phyloP scores from a whole-genome alignment of 2,329 filamentous ascomycete species.

The Cladosporium sp. region DNA sequence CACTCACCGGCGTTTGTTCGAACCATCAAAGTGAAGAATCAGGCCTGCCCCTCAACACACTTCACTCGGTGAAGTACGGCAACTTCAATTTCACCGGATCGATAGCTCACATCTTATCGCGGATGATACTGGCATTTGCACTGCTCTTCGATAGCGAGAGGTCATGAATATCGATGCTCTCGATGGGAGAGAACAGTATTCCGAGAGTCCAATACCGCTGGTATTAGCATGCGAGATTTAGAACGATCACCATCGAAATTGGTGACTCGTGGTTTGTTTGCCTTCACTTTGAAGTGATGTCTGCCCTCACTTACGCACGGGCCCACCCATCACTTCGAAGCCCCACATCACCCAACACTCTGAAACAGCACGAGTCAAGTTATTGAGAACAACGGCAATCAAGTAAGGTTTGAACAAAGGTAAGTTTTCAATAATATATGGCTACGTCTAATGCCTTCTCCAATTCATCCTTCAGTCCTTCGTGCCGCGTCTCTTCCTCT shows the following conservation, averaged over 20 bases:
- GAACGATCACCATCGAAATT: background rate
- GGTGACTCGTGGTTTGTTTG: background rate
- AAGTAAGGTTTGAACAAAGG: background rate
- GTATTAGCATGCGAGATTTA: background rate
- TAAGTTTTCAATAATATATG: background rate
- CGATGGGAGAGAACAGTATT: background rate
- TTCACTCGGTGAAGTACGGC: background rate
- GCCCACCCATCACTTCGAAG: background rate
- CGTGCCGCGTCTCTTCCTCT: background rate
- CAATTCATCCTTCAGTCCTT: background rate
- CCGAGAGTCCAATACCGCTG: background rate
- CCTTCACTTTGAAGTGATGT: background rate
- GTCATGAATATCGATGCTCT: background rate
- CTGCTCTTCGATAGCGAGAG: background rate
- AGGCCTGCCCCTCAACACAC: background rate
- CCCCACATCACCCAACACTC: background rate
- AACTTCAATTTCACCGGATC: background rate
- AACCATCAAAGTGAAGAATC: background rate
- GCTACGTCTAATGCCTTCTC: background rate
- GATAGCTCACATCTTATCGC: background rate
- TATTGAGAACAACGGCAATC: background rate
- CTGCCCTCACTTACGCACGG: background rate
- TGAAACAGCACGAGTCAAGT: background rate
- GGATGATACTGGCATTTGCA: background rate
- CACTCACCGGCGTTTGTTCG: background rate